Base-by-base conservation (phyloP, 176 grass and related monocot genomes). In the Canna indica region DNA sequence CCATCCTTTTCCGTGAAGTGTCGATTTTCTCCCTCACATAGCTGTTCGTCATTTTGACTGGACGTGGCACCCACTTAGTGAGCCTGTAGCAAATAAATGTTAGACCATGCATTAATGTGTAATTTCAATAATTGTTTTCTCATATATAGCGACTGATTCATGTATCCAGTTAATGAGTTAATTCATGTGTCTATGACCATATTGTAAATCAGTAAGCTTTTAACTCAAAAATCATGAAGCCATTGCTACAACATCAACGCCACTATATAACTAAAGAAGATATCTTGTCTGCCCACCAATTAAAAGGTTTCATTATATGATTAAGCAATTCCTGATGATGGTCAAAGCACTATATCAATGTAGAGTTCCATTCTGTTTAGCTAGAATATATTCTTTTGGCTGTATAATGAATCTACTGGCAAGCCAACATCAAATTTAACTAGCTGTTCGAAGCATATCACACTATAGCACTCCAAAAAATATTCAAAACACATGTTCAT, bases 51-150 rank as follows among this genome's bases (percentile, higher is more conserved):
- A 97, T 97, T 74, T 97, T 97, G 34, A 97, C 93, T 0, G 88
- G 88, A 28, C 67, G 86, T 12, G 93, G 93, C 15, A 92, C 93
- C 93, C 88, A 97, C 70, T 97, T 97, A 30, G 88, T 92, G 50
- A 92, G 88, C 24, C 84, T 91, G 84, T 30, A 38, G 0, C 10
- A 7, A 12, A 47, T 7, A 36, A 48, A 9, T 18, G 5, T 25
- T 18, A 17, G 48, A 4, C 15, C 5, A 11, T 14, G 7, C n/a
- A n/a, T n/a, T n/a, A 60, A 60, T 62, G 12, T 62, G 59, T 32
- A 11, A 62, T 15, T 14, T 12, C 12, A 13, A 2, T 9, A 62
- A 14, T 28, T 60, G n/a, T 30, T 60, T 62, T 60, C 27, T 31
- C 26, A 4, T 31, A 14, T 24, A 60, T 60, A 6, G 32, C n/a